Base-by-base conservation (phyloP, 169 alveolate genomes). In the Plasmodium adleri region DNA sequence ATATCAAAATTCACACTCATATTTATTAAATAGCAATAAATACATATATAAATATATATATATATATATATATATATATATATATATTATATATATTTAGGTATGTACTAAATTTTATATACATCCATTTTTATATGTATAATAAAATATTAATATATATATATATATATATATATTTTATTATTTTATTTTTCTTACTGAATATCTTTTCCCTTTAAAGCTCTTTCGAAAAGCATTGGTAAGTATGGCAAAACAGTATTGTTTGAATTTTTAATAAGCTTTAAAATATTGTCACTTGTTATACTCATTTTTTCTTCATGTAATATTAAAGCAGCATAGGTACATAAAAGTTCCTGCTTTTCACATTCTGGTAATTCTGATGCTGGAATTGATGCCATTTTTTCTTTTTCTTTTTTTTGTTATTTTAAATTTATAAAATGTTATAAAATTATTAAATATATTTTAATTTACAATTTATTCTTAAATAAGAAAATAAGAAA, bases 181-280 rank as follows among this genome's bases (percentile, higher is more conserved):
- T 68, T 67, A 47, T 59, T 70, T 54, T 32, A 17, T 63, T 2
- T 64, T 22, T 20, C 50, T 70, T 93, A 94, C 93, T 89, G 88
- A 49, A 96, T 91, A 90, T 97, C 95, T 92, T 95, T 96, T 74
- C 97, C 98, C 93, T 93, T 87, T 54, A 97, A 93, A 43, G 98
- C 98, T 72, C 94, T 95, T 71, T 98, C 99, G 94, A 97, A 98
- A 76, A 97, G 96, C 93, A 96, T 96, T 56, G 99, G 99, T 96
- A 96, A 94, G 97, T 96, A 98, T 71, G 98, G 97, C 92, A 97
- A 98, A 50, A 97, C 98, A 72, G 94, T 94, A 75, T 94, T 96
- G 56, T 97, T 97, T 49, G 98, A 95, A 4, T 98, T 97, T 88
- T 96, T 92, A 75, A 98, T 93, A 45, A 98, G 96, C 87, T 96